A percentile compares a stretch with the other conserved stretches of the same genome.
phyloP scores from a whole-genome alignment of 352 stramenopile species.

The Pythium periplocum region DNA sequence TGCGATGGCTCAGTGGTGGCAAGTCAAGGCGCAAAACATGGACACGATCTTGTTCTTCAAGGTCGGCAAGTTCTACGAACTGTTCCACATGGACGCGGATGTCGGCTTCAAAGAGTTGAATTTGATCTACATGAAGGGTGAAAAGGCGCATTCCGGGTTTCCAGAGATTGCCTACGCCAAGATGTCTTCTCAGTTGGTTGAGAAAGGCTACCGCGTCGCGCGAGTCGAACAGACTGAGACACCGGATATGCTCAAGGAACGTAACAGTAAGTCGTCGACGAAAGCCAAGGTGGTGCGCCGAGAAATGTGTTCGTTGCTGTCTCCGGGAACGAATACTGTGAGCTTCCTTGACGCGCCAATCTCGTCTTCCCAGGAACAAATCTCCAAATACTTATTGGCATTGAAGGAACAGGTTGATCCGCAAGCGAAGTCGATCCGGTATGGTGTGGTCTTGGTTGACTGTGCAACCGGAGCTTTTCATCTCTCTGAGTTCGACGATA shows the following conservation, averaged over 20 bases:
- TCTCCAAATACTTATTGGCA: constrained; percentile 54
- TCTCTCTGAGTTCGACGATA: constrained; percentile 97
- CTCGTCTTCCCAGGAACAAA: constrained; percentile 35
- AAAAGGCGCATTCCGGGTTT: constrained; percentile 97
- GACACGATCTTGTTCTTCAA: constrained; percentile 99
- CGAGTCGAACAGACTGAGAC: constrained; percentile 99
- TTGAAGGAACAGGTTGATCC: constrained; percentile 73
- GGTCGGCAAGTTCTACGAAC: constrained; percentile 96
- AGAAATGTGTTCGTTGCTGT: constrained; percentile 96
- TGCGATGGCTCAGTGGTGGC: constrained; percentile 98
- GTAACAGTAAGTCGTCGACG: constrained; percentile 75
- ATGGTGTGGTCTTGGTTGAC: constrained; percentile 95
- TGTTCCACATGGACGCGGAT: constrained; percentile 98
- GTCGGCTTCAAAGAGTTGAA: constrained; percentile 94
- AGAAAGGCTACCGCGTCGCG: constrained; percentile 95
- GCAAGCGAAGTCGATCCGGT: constrained; percentile 46
- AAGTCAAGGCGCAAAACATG: constrained; percentile 96
- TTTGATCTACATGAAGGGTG: constrained; percentile 99
- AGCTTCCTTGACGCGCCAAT: constrained; percentile 91
- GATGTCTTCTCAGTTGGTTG: constrained; percentile 93
- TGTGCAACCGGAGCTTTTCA: constrained; percentile 91
- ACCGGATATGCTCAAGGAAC: constrained; percentile 93
- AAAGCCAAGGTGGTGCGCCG: constrained; percentile 89
- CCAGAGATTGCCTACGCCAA: constrained; percentile 97
- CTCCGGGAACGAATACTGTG: constrained; percentile 92